phyloP scores from a whole-genome alignment of 768 basidiomycete species.

The Macrolepiota albuminosa region DNA sequence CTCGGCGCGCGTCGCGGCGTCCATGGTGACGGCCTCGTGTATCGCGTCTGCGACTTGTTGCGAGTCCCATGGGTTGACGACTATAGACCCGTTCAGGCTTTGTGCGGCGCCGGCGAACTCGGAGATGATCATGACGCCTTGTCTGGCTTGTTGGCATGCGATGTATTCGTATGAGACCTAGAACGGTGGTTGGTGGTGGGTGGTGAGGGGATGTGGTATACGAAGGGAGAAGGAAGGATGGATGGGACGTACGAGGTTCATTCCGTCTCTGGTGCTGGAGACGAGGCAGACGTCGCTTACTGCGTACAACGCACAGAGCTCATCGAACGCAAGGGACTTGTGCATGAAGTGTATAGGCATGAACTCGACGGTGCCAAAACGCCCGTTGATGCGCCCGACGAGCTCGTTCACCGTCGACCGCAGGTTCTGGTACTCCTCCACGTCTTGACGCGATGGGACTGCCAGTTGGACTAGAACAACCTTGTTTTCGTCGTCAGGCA shows the following conservation, averaged over 20 bases:
- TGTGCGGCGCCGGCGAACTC: slow-evolving; percentile 99
- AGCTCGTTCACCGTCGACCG: slow-evolving; percentile 95
- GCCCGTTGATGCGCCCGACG: slow-evolving; percentile 96
- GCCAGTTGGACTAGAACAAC: slow-evolving; percentile 96
- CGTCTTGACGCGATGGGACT: slow-evolving; percentile 95
- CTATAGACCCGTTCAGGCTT: slow-evolving; percentile 89
- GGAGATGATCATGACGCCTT: slow-evolving; percentile 96
- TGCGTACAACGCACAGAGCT: slow-evolving; percentile 96
- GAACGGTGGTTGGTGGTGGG: slow-evolving; percentile 3
- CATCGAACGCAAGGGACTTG: slow-evolving; percentile 88
- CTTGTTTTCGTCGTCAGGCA: slow-evolving; percentile 28
- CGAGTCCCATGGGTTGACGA: slow-evolving; percentile 99
- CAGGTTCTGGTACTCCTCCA: slow-evolving; percentile 98
- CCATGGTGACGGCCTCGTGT: slow-evolving; percentile 90
- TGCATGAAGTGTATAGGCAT: slow-evolving; percentile 99
- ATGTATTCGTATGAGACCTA: slow-evolving; percentile 99
- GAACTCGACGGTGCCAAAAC: slow-evolving; percentile 98
- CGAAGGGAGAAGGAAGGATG: slow-evolving; percentile 1
- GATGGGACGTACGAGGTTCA: slow-evolving; percentile 94
- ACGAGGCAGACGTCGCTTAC: slow-evolving; percentile 96
- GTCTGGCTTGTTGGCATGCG: slow-evolving; percentile 86
- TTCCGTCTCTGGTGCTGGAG: slow-evolving; percentile 93
- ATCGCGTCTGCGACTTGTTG: slow-evolving; percentile 98
- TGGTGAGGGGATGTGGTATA: slow-evolving; percentile 8
- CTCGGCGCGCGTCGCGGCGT: slow-evolving; percentile 72